Percentiles rank a stretch among this genome's conserved stretches.
phyloP scores from a whole-genome alignment of 805 yeast genomes.

The Yarrowia yakushimensis region DNA sequence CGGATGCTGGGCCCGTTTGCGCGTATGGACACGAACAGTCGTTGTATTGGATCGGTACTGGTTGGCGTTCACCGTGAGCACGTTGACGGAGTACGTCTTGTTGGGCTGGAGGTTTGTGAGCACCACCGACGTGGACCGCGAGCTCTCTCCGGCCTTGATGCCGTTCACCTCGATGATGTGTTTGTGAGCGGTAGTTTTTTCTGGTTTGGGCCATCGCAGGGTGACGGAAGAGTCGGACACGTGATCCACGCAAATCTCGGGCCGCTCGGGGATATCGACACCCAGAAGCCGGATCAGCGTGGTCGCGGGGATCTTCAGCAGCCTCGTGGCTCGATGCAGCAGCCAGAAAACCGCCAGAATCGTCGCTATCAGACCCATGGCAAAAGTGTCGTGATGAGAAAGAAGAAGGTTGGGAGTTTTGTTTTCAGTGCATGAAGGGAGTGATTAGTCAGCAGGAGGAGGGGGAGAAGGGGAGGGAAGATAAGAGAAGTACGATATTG shows the following conservation, averaged over 20 bases:
- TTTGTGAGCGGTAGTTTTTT: slow-evolving; percentile 33
- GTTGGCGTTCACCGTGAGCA: slow-evolving; percentile 37
- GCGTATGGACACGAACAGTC: slow-evolving; percentile 34
- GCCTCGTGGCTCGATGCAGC: slow-evolving; percentile 37
- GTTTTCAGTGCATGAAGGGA: background rate
- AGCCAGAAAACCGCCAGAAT: slow-evolving; percentile 39
- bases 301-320: slow-evolving; percentile 38
- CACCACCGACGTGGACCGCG: slow-evolving; percentile 35
- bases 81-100: slow-evolving; percentile 36
- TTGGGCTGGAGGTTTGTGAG: slow-evolving; percentile 38
- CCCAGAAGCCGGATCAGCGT: slow-evolving; percentile 38
- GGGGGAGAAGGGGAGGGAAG: too few species aligned
- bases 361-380: slow-evolving; percentile 31
- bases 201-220: slow-evolving; percentile 39
- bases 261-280: slow-evolving; percentile 39
- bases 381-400: background rate
- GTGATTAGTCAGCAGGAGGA: background rate
- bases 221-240: slow-evolving; percentile 35
- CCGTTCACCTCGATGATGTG: slow-evolving; percentile 39
- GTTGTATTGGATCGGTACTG: slow-evolving; percentile 34
- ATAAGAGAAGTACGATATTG: too few species aligned
- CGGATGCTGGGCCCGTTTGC: slow-evolving; percentile 32
- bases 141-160: slow-evolving; percentile 38
- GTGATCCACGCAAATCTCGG: slow-evolving; percentile 36
- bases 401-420: background rate